A percentile compares a stretch with the other conserved stretches of the same genome.
Conservation (phyloP, 768 basidiomycete species). For the Cystobasidium onofrii region DNA sequence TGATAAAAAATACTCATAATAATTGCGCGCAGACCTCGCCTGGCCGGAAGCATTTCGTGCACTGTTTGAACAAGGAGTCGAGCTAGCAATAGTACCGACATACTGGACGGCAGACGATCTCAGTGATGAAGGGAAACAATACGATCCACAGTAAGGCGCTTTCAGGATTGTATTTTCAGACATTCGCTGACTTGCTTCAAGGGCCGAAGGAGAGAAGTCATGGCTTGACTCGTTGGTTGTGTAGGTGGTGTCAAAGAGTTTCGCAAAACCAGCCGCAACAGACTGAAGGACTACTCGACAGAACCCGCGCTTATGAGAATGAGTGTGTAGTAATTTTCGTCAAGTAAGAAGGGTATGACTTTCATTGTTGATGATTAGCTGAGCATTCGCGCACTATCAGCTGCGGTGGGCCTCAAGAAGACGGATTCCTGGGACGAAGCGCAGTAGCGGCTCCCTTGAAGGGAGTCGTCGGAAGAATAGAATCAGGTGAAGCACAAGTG, state of each 20-base stretch:
- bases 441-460: conserved; percentile 29
- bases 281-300: background rate
- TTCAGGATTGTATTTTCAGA: background rate
- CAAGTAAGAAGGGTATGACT: background rate
- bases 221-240: conserved; percentile 36
- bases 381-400: background rate
- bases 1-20: background rate
- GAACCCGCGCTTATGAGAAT: conserved; percentile 38
- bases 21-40: conserved; percentile 5
- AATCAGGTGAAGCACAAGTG: conserved; percentile 3
- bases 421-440: conserved; percentile 24
- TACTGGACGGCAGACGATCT: conserved; percentile 38
- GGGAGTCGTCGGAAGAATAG: conserved; percentile 1
- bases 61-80: conserved; percentile 26
- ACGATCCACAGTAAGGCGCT: conserved; percentile 24
- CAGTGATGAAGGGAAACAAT: conserved; percentile 5
- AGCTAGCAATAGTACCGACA: conserved; percentile 36
- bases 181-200: background rate
- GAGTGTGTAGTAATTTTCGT: conserved; percentile 34
- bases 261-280: too few species aligned
- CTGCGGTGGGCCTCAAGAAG: conserved; percentile 24
- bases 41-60: conserved; percentile 34
- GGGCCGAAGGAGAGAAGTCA: conserved; percentile 28
- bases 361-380: background rate
- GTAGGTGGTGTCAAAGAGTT: background rate